A percentile compares a stretch with the other conserved stretches of the same genome.
Conservation (phyloP, 2,329 filamentous ascomycete genomes). For the Calonectria montana region DNA sequence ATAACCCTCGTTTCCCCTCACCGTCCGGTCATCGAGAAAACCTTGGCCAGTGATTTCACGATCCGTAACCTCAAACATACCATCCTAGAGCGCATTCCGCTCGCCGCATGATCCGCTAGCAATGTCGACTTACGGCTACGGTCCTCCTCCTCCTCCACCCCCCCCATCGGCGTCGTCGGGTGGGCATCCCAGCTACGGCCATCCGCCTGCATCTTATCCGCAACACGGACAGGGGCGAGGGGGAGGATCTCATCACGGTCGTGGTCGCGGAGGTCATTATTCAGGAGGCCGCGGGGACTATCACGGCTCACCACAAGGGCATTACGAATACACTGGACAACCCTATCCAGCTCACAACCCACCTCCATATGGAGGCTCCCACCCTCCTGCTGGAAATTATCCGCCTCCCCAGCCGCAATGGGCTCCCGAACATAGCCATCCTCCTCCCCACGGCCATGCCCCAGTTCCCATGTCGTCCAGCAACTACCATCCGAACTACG, state of each 20-base stretch:
- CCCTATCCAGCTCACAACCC: slow-evolving; percentile 48
- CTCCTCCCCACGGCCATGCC: slow-evolving; percentile 57
- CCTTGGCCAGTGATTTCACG: background rate
- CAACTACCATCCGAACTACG: slow-evolving; percentile 70
- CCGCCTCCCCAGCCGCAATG: slow-evolving; percentile 55
- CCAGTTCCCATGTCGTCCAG: slow-evolving; percentile 61
- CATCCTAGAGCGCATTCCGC: background rate
- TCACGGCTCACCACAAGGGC: slow-evolving; percentile 49
- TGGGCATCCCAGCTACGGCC: slow-evolving; percentile 51
- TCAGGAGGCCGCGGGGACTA: slow-evolving; percentile 54
- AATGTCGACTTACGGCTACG: slow-evolving; percentile 66
- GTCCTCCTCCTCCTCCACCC: slow-evolving; percentile 64
- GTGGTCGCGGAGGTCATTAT: slow-evolving; percentile 55
- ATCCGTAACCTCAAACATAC: background rate
- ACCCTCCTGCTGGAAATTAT: slow-evolving; percentile 52
- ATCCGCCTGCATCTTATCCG: slow-evolving; percentile 52
- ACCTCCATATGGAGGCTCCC: slow-evolving; percentile 47
- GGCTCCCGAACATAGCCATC: slow-evolving; percentile 53
- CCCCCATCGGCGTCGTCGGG: slow-evolving; percentile 48
- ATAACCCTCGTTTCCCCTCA: background rate
- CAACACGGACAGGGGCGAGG: slow-evolving; percentile 52
- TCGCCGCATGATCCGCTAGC: background rate
- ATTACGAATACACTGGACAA: slow-evolving; percentile 59
- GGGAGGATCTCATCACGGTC: slow-evolving; percentile 50
- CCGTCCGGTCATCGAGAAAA: background rate